A percentile compares a stretch with the other conserved stretches of the same genome.
Conservation (phyloP, 2,329 filamentous ascomycete genomes). For the Orbilia oligospora region DNA sequence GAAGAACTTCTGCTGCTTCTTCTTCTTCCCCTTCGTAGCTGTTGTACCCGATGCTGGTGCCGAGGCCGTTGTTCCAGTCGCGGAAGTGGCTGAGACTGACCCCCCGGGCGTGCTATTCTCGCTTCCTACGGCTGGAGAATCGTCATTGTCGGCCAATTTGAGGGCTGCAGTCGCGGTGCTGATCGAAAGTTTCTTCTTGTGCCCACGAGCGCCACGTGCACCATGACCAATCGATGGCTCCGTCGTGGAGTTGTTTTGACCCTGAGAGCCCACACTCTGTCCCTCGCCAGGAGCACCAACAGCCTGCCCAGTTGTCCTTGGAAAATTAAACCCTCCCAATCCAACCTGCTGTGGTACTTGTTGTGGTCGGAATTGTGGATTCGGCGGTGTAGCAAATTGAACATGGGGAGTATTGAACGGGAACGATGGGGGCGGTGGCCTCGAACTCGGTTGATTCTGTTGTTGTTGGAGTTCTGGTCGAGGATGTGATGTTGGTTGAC, state of each 20-base stretch:
- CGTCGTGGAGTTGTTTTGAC: conserved; percentile 26
- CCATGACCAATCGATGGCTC: conserved; percentile 26
- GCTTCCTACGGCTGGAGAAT: conserved; percentile 49
- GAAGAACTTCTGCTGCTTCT: conserved; percentile 95
- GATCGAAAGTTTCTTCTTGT: conserved; percentile 61
- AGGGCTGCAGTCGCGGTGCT: conserved; percentile 60
- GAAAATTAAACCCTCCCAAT: conserved; percentile 46
- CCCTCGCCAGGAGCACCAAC: conserved; percentile 32
- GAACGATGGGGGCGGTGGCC: conserved; percentile 50
- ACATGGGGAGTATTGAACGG: conserved; percentile 59
- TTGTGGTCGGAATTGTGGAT: conserved; percentile 57
- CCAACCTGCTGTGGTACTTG: conserved; percentile 48
- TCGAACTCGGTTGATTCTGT: conserved; percentile 39
- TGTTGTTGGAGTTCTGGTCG: conserved; percentile 52
- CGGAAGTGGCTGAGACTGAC: conserved; percentile 48
- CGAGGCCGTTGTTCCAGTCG: conserved; percentile 32
- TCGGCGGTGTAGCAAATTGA: conserved; percentile 53
- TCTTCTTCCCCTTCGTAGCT: conserved; percentile 81
- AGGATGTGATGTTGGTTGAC: conserved; percentile 55
- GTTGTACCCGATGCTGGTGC: conserved; percentile 20
- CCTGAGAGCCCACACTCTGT: conserved; percentile 39
- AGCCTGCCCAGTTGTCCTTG: conserved; percentile 38
- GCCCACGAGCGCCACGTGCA: conserved; percentile 48
- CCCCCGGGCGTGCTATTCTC: conserved; percentile 55
- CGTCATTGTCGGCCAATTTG: conserved; percentile 57